Evolutionary conservation across 1,139 yeast species (phyloP).

Genomic region (Suhomyces maxii): DNA sequence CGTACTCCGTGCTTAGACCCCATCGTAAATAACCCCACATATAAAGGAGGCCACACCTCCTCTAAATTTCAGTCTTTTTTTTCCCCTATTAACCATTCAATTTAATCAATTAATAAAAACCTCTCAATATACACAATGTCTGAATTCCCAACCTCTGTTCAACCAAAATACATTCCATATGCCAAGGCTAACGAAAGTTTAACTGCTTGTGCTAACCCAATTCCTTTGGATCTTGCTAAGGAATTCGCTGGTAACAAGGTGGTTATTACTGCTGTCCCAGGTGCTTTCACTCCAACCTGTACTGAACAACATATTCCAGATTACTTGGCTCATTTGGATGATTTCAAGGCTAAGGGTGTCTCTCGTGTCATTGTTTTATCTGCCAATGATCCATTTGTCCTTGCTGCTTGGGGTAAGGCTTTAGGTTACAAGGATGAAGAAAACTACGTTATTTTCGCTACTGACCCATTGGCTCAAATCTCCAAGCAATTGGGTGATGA

Average conservation of each 20-base stretch:
- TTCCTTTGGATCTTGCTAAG: constrained; percentile 49
- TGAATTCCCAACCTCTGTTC: constrained; percentile 53
- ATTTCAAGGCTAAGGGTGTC: constrained; percentile 67
- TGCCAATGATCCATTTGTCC: constrained; percentile 79
- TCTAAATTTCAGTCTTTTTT: neutral
- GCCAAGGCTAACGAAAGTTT: constrained; percentile 41
- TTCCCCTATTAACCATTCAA: no score
- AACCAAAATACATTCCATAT: constrained; percentile 60
- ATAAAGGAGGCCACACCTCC: neutral
- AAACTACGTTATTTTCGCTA: constrained; percentile 61
- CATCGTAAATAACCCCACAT: neutral
- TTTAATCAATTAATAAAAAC: neutral
- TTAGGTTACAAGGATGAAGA: constrained; percentile 46
- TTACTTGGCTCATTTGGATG: constrained; percentile 51
- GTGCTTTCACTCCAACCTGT: constrained; percentile 47
- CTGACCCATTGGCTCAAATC: constrained; percentile 69
- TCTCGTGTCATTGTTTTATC: constrained; percentile 71
- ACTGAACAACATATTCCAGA: constrained; percentile 82
- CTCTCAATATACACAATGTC: constrained; percentile 1
- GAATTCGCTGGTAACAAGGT: constrained; percentile 46
- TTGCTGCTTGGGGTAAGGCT: constrained; percentile 79
- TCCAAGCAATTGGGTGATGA: constrained; percentile 63
- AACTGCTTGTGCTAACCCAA: constrained; percentile 45
- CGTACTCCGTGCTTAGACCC: neutral
- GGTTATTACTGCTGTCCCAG: constrained; percentile 70